Evolutionary conservation across 768 basidiomycete genomes (phyloP).

Genomic region (Terana coerulea): DNA sequence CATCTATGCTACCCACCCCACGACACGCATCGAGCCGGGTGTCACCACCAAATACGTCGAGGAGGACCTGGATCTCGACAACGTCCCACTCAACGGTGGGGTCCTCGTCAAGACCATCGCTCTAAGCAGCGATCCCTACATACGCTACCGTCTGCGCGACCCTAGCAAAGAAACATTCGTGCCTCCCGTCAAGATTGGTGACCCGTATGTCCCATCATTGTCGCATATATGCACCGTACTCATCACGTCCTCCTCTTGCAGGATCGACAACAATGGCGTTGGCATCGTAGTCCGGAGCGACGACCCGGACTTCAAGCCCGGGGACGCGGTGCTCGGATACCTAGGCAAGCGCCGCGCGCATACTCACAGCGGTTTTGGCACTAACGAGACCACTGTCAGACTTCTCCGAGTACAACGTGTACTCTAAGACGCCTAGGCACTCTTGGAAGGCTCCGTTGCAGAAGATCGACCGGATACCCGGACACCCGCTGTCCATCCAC

Average conservation of each 20-base stretch:
- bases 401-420: slow-evolving; percentile 6
- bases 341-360: background rate
- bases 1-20: background rate
- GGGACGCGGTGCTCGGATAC: slow-evolving; percentile 5
- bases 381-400: background rate
- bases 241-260: slow-evolving; percentile 1
- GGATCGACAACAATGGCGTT: slow-evolving; percentile 3
- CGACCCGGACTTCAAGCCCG: slow-evolving; percentile 1
- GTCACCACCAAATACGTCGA: slow-evolving; percentile 1
- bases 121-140: slow-evolving; percentile 16
- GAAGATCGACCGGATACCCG: background rate
- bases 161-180: background rate
- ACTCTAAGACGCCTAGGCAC: background rate
- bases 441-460: background rate
- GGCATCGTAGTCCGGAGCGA: background rate
- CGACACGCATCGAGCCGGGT: background rate
- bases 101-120: slow-evolving; percentile 15
- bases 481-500: slow-evolving; percentile 3
- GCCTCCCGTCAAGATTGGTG: slow-evolving; percentile 1
- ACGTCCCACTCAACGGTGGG: slow-evolving; percentile 13
- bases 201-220: slow-evolving; percentile 1
- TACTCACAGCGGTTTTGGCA: background rate
- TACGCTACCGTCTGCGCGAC: slow-evolving; percentile 13
- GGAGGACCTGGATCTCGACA: slow-evolving; percentile 15
- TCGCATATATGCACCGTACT: too few species aligned